Base-by-base conservation (phyloP, 1,139 yeast genomes). In the Candida sp. region DNA sequence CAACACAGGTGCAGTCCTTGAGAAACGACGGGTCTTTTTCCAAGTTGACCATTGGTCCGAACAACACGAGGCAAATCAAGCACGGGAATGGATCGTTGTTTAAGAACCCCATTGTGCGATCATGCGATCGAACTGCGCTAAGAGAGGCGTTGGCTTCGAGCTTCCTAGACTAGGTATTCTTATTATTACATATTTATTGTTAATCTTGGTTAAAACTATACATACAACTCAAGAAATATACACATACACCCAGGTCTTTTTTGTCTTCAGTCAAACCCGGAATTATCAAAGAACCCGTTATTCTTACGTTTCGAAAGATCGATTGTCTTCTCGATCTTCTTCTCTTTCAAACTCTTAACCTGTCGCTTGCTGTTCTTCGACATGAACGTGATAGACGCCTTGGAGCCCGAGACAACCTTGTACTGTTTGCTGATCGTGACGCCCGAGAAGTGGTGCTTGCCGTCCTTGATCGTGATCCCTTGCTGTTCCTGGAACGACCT, bases 301-400 rank as follows among this genome's bases (percentile, higher is more conserved):
- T 49, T 55, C 51, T 52, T 60, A 49, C 41, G 56, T 49, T 65
- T 65, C 5, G 66, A 61, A 27, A 54, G 57, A 17, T 58, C 59
- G 43, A 75, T 59, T 26, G 61, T 60, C 44, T 59, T 64, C 49
- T 72, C 72, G 39, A 75, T 69, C 35, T 59, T 61, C 54, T 58
- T 63, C 33, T 67, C 72, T 49, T 67, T 70, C 33, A 63, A 58
- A 49, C 74, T 70, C 53, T 66, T 69, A 30, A 63, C 41, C 17
- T 58, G 58, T 28, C 50, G 33, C 5, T 41, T 51, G 23, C 63
- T 63, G 39, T 63, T 73, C 49, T 79, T 81, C 3, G 80, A 70
- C 65, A 84, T 65, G 51, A 76, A 83, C 25, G 87, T 81, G 52
- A 85, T 79, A 2, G 90, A 82, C 0, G 89, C 84, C 56, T 77